A percentile compares a stretch with the other conserved stretches of the same genome.
Conservation (phyloP, 495 filamentous ascomycete genomes). For the Penicillium coffeae region DNA sequence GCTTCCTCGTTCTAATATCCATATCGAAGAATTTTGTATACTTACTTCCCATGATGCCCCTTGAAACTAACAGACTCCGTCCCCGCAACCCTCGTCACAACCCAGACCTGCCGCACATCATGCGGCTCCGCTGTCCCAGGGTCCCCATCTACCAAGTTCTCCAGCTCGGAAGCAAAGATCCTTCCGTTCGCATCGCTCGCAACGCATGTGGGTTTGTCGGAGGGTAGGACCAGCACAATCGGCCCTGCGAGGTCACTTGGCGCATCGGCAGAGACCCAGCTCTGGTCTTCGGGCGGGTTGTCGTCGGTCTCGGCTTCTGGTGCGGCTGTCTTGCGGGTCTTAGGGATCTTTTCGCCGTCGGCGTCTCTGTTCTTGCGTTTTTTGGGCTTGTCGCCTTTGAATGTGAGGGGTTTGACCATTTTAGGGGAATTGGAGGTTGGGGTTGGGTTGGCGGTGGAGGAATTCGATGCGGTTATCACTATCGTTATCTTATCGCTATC, state of each 20-base stretch:
- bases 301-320: slow-evolving; percentile 21
- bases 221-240: slow-evolving; percentile 74
- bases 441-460: background rate
- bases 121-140: slow-evolving; percentile 82
- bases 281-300: slow-evolving; percentile 59
- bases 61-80: slow-evolving; percentile 81
- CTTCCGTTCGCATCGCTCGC: slow-evolving; percentile 81
- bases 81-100: slow-evolving; percentile 80
- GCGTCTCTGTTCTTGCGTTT: slow-evolving; percentile 67
- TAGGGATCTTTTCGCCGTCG: slow-evolving; percentile 33
- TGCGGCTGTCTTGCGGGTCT: slow-evolving; percentile 34
- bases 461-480: background rate
- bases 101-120: slow-evolving; percentile 92
- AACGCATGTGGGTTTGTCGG: slow-evolving; percentile 62
- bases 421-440: slow-evolving; percentile 9
- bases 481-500: slow-evolving; percentile 4
- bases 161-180: slow-evolving; percentile 72
- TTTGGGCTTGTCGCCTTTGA: slow-evolving; percentile 96
- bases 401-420: slow-evolving; percentile 78
- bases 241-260: slow-evolving; percentile 77
- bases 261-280: slow-evolving; percentile 84
- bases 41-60: slow-evolving; percentile 70
- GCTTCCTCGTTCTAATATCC: no score
- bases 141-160: slow-evolving; percentile 79
- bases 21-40: no score